Conservation (phyloP, 495 filamentous ascomycete genomes). For the Hypoxylon lienhwacheense region DNA sequence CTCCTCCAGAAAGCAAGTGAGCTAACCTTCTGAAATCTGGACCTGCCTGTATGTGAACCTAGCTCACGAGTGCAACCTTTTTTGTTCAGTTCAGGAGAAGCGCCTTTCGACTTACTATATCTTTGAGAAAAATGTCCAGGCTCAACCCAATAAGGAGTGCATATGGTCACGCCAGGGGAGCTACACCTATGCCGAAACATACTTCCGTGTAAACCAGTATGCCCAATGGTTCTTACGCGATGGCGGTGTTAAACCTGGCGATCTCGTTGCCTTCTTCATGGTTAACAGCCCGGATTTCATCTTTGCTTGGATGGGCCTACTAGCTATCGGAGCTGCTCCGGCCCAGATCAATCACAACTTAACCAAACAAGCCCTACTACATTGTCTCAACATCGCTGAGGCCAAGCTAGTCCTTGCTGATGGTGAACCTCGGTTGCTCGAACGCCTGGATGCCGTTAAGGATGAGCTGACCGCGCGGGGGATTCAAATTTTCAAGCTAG, state of each 20-base stretch:
- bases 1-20: constrained; percentile 40
- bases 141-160: constrained; percentile 53
- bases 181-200: constrained; percentile 65
- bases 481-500: constrained; percentile 57
- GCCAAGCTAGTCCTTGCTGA: constrained; percentile 67
- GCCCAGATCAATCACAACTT: constrained; percentile 79
- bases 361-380: constrained; percentile 63
- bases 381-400: constrained; percentile 65
- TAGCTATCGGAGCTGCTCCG: constrained; percentile 66
- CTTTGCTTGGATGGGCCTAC: constrained; percentile 62
- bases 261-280: constrained; percentile 70
- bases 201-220: constrained; percentile 61
- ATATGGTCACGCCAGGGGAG: constrained; percentile 68
- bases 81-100: constrained; percentile 48
- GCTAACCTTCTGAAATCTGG: neutral
- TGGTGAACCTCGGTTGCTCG: constrained; percentile 56
- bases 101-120: constrained; percentile 65
- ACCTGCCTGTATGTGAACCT: neutral
- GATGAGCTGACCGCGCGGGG: constrained; percentile 53
- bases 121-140: constrained; percentile 58
- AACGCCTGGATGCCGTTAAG: constrained; percentile 58
- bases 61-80: constrained; percentile 3
- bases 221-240: constrained; percentile 64
- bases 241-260: constrained; percentile 62
- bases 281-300: constrained; percentile 70